Evolutionary conservation across 139 green algal species (phyloP), one percentile per base, ranked within the genome.

Genomic region (Picocystis salinarum): DNA sequence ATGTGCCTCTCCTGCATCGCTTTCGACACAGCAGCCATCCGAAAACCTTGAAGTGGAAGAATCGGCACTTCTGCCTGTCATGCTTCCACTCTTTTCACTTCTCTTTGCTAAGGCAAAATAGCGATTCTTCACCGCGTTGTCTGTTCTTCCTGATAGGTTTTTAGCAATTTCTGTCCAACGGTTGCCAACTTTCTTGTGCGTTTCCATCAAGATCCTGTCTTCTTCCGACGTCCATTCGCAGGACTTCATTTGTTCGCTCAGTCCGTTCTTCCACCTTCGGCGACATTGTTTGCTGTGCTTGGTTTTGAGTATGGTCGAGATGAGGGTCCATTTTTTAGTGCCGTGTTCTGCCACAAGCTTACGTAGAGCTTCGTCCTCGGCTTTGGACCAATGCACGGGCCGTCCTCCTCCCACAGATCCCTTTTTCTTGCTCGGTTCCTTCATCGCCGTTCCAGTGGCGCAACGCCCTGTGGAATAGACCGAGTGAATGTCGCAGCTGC

Each of bases 211-310:
- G 2, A 57, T 46, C 7, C 19, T 31, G 29, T 58, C 48, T 44
- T 63, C 48, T 55, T 74, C 60, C 12, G 46, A n/a, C 4, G 42
- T 77, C 71, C 66, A 78, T 7, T 48, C 45, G 5, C 74, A 70
- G 30, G 74, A 73, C 47, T 83, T 88, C 2, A 75, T 47, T 13
- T 71, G 50, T 10, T 64, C 52, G 46, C 71, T 81, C 15, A 85
- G 39, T 44, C 52, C 71, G 34, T 80, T 80, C 42, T 80, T 77
- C 77, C 75, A 88, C 23, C 77, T 42, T 2, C 77, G 37, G 2
- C 68, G 65, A 23, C 63, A 75, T 67, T 77, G 74, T 52, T 85
- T 85, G 54, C 59, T 69, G 24, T 59, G 57, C 36, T 80, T 82
- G 1, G 42, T 70, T 7, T 39, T 29, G 5, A 80, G 56, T 24